phyloP scores from a whole-genome alignment of 78 protist species.

The Dictyostelium capitatum region DNA sequence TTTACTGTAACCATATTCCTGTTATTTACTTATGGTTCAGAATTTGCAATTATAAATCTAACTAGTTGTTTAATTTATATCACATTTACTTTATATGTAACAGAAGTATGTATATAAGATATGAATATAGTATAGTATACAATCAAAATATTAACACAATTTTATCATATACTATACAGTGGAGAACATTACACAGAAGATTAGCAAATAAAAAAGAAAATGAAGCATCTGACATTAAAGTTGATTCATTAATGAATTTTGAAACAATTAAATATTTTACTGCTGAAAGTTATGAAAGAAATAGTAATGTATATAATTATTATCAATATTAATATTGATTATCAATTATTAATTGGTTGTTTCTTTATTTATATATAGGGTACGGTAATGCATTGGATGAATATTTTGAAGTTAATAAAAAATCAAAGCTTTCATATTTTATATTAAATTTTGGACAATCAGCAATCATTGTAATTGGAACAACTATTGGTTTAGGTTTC shows the following conservation, averaged over 20 bases:
- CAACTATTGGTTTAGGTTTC: conserved; percentile 84
- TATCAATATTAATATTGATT: background rate
- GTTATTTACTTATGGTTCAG: conserved; percentile 56
- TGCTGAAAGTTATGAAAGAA: conserved; percentile 86
- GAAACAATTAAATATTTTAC: conserved; percentile 93
- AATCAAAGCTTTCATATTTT: conserved; percentile 67
- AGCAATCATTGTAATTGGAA: conserved; percentile 85
- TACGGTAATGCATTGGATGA: conserved; percentile 63
- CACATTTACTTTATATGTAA: conserved; percentile 87
- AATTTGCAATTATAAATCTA: conserved; percentile 66
- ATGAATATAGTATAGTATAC: no score
- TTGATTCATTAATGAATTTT: conserved; percentile 83
- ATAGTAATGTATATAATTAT: background rate
- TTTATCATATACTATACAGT: background rate
- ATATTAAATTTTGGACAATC: conserved; percentile 94
- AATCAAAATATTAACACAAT: no score
- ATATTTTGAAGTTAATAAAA: conserved; percentile 77
- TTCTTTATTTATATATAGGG: background rate
- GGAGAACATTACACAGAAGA: conserved; percentile 91
- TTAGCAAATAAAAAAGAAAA: conserved; percentile 87
- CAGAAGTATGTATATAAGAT: conserved; percentile 5
- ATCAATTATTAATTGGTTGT: background rate
- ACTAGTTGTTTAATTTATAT: conserved; percentile 86
- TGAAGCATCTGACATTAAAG: conserved; percentile 53
- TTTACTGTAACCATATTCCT: conserved; percentile 87